Conservation (phyloP, 2,329 filamentous ascomycete species). For the Fusarium protoensiforme region DNA sequence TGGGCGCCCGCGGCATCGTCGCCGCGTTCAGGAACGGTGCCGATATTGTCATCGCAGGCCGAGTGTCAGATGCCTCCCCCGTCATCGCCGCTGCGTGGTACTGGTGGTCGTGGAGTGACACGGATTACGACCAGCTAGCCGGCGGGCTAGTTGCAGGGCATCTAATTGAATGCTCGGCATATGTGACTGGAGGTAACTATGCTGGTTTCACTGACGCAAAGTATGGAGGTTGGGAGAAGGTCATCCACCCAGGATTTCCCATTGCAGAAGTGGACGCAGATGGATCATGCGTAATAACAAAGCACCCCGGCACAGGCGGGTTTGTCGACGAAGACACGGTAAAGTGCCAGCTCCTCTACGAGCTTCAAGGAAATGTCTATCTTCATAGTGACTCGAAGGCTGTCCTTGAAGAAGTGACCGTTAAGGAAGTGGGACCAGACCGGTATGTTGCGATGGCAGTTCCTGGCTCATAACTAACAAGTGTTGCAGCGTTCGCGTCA, state of each 20-base stretch:
- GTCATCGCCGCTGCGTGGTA: conserved; percentile 64
- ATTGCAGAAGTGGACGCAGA: conserved; percentile 60
- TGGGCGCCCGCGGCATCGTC: conserved; percentile 59
- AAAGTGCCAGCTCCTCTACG: conserved; percentile 61
- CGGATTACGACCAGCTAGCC: conserved; percentile 58
- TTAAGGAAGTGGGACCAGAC: conserved; percentile 49
- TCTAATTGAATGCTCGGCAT: conserved; percentile 61
- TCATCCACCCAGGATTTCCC: conserved; percentile 55
- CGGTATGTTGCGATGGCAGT: conserved; percentile 26
- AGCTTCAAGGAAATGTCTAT: conserved; percentile 60
- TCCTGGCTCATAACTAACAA: background rate
- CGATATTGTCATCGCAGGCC: conserved; percentile 56
- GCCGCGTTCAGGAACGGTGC: conserved; percentile 51
- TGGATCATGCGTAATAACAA: conserved; percentile 60
- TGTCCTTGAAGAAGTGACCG: conserved; percentile 47
- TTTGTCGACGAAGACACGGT: conserved; percentile 50
- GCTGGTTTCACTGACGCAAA: conserved; percentile 50
- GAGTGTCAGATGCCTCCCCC: conserved; percentile 57
- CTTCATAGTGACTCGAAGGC: conserved; percentile 61
- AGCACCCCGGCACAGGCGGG: conserved; percentile 56
- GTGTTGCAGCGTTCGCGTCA: conserved; percentile 47
- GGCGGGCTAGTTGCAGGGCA: conserved; percentile 58
- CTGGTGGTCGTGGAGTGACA: conserved; percentile 61
- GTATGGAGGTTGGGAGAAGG: conserved; percentile 9
- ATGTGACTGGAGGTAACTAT: conserved; percentile 64